Percentiles rank a stretch among this genome's conserved stretches.
These are phyloP conservation scores for Coemansia sp. DNA, from an alignment of 192 early-diverging fungal genomes.

Conservation along the genomic window DNA sequence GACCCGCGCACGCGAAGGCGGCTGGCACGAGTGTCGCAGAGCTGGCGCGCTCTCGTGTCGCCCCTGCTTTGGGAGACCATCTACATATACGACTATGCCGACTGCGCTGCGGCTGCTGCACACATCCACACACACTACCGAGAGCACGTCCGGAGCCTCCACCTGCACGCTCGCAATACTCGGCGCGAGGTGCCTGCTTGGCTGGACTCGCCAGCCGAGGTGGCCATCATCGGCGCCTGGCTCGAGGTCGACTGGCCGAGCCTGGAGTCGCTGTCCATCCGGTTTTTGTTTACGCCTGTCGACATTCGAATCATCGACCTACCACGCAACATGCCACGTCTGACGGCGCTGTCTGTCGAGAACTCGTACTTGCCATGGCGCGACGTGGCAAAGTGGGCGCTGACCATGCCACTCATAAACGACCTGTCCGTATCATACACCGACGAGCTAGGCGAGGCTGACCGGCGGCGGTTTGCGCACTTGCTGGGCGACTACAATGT, in stretches of 20 bases:
- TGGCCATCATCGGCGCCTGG: conserved; percentile 53
- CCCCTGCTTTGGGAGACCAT: conserved; percentile 51
- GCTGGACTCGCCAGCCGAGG: conserved; percentile 53
- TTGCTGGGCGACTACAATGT: conserved; percentile 53
- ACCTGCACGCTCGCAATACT: conserved; percentile 38
- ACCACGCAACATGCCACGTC: conserved; percentile 38
- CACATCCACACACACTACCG: conserved; percentile 44
- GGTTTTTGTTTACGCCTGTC: conserved; percentile 50
- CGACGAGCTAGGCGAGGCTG: conserved; percentile 34
- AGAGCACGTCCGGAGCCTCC: conserved; percentile 43
- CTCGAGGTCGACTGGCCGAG: conserved; percentile 49
- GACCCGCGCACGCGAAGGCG: conserved; percentile 40
- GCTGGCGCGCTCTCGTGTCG: conserved; percentile 48
- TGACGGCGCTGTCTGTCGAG: conserved; percentile 35
- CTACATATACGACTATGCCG: conserved; percentile 40
- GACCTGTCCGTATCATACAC: conserved; percentile 51
- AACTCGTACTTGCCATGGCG: conserved; percentile 56
- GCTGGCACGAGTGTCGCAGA: conserved; percentile 50
- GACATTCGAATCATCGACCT: conserved; percentile 50
- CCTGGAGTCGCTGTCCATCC: conserved; percentile 40
- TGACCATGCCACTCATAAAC: conserved; percentile 25
- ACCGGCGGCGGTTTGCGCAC: conserved; percentile 46
- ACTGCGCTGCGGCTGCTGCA: conserved; percentile 24
- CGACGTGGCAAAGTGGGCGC: conserved; percentile 52
- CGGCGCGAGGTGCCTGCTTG: conserved; percentile 44